Conservation (phyloP, 768 basidiomycete genomes). For the Auricularia sp. region DNA sequence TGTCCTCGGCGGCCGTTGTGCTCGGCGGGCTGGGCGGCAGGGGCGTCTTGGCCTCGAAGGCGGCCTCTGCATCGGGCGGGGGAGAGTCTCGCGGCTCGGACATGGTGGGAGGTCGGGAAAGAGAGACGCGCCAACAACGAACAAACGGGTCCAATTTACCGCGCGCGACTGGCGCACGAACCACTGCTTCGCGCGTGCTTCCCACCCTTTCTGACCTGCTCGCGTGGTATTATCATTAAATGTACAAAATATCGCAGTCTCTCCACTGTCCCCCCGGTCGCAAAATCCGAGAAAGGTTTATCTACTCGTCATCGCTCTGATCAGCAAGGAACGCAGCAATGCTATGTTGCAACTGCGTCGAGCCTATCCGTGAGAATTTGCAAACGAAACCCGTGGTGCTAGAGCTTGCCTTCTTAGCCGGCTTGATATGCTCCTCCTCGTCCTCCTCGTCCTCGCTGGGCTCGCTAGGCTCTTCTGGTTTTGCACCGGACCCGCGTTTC, state of each 20-base stretch:
- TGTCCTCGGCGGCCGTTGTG: neutral
- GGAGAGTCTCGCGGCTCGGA: neutral
- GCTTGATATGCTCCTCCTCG: slow-evolving; percentile 18
- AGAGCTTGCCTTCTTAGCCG: slow-evolving; percentile 31
- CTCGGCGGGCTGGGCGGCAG: neutral
- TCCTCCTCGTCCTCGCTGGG: slow-evolving; percentile 22
- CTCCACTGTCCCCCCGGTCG: neutral
- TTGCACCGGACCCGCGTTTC: slow-evolving; percentile 15
- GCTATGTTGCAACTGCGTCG: slow-evolving; percentile 39
- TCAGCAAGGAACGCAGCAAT: slow-evolving; percentile 66
- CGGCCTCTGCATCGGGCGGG: neutral
- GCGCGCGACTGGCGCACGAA: neutral
- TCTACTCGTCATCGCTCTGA: slow-evolving; percentile 59
- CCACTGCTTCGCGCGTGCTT: neutral
- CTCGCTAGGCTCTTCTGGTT: neutral
- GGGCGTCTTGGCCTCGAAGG: neutral
- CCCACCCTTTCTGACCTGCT: no score
- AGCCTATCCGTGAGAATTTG: slow-evolving; percentile 2
- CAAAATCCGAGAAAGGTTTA: neutral
- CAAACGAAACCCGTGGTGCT: neutral
- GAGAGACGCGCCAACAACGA: neutral
- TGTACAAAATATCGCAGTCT: slow-evolving; percentile 3
- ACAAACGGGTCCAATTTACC: neutral
- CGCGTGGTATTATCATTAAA: no score
- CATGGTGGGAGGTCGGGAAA: neutral